A percentile compares a stretch with the other conserved stretches of the same genome.
These are phyloP conservation scores for Vigna mungo DNA, from an alignment of 306 rosid species.

Conservation along the genomic window DNA sequence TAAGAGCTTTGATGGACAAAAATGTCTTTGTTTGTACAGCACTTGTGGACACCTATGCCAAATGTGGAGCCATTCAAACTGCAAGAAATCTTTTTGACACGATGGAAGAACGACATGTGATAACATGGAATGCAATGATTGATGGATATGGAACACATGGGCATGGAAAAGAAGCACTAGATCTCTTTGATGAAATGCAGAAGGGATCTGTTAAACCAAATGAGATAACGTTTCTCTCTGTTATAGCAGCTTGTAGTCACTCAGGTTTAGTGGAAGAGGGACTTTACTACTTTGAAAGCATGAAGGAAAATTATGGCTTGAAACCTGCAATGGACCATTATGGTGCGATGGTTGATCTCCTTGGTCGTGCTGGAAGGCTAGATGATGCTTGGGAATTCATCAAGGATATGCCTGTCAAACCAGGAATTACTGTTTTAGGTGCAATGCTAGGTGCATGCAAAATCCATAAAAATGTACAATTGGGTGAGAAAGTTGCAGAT, in stretches of 20 bases:
- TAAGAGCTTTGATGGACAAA: slow-evolving; percentile 68
- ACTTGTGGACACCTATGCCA: slow-evolving; percentile 81
- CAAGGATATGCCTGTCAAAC: slow-evolving; percentile 73
- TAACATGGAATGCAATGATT: slow-evolving; percentile 92
- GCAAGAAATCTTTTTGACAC: slow-evolving; percentile 80
- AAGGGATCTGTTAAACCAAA: slow-evolving; percentile 66
- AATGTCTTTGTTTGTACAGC: slow-evolving; percentile 84
- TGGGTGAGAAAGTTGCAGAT: slow-evolving; percentile 78
- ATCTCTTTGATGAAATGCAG: slow-evolving; percentile 72
- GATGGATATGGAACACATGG: slow-evolving; percentile 96
- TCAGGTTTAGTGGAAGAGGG: slow-evolving; percentile 88
- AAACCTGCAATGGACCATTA: slow-evolving; percentile 91
- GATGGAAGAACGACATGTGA: slow-evolving; percentile 83
- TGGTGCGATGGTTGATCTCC: slow-evolving; percentile 87
- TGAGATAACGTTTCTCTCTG: slow-evolving; percentile 69
- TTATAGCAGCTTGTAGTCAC: slow-evolving; percentile 88
- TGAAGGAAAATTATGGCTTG: slow-evolving; percentile 70
- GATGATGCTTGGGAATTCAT: slow-evolving; percentile 87
- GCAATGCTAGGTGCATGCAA: slow-evolving; percentile 93
- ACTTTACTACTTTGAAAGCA: slow-evolving; percentile 60
- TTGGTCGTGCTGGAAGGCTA: slow-evolving; percentile 82
- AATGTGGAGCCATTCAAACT: slow-evolving; percentile 73
- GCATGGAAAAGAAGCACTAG: slow-evolving; percentile 66
- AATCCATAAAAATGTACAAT: slow-evolving; percentile 77
- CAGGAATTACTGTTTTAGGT: slow-evolving; percentile 79